Conservation (phyloP, 768 basidiomycete species). For the Trametes punicea region DNA sequence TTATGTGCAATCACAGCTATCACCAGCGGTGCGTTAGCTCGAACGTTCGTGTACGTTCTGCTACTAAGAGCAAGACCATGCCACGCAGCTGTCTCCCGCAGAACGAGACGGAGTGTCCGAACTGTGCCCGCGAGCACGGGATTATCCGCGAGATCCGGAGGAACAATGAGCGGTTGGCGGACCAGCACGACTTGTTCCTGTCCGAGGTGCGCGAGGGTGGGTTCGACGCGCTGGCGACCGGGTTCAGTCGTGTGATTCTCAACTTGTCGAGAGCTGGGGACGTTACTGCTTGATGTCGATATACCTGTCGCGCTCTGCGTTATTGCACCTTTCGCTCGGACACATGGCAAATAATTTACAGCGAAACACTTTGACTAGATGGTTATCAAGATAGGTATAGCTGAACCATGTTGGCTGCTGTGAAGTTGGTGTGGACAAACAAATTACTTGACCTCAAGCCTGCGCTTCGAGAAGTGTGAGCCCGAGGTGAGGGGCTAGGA, state of each 20-base stretch:
- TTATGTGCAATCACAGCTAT: slow-evolving; percentile 98
- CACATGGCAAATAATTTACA: too few species aligned
- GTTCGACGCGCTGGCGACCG: slow-evolving; percentile 67
- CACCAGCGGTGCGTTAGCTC: slow-evolving; percentile 70
- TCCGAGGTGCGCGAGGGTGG: slow-evolving; percentile 69
- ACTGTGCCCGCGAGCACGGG: slow-evolving; percentile 82
- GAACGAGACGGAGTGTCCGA: slow-evolving; percentile 86
- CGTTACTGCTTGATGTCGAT: slow-evolving; percentile 16
- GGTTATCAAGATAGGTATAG: too few species aligned
- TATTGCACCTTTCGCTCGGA: neutral
- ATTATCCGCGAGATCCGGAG: slow-evolving; percentile 86
- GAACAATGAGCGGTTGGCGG: slow-evolving; percentile 80
- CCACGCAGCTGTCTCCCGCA: slow-evolving; percentile 76
- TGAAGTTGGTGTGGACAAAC: too few species aligned
- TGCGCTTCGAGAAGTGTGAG: neutral
- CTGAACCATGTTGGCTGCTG: too few species aligned
- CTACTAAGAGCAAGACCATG: neutral
- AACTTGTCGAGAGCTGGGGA: slow-evolving; percentile 31
- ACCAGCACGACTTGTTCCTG: slow-evolving; percentile 78
- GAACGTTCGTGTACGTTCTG: neutral
- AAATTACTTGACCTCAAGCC: neutral
- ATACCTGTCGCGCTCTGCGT: too few species aligned
- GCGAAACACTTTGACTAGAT: too few species aligned
- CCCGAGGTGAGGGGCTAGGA: slow-evolving; percentile 20
- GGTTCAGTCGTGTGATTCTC: slow-evolving; percentile 66